Evolutionary conservation across 352 stramenopile species (phyloP).

Genomic region (Pythium dissimile): DNA sequence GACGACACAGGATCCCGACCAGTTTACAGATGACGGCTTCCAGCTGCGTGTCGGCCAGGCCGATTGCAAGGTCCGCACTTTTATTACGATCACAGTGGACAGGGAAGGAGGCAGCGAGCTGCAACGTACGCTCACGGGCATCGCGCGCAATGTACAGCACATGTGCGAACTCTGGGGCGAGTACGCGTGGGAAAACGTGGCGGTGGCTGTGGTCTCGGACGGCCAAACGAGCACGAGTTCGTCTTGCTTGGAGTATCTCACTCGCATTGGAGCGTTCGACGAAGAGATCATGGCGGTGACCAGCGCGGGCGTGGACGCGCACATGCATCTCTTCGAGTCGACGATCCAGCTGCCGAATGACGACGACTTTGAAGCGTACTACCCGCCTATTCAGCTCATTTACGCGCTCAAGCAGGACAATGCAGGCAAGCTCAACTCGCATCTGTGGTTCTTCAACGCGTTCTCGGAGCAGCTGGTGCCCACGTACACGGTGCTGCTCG

Average conservation of each 20-base stretch:
- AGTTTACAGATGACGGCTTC: slow-evolving; percentile 40
- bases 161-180: slow-evolving; percentile 41
- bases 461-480: slow-evolving; percentile 53
- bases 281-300: slow-evolving; percentile 56
- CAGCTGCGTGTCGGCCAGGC: slow-evolving; percentile 33
- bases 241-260: slow-evolving; percentile 39
- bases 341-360: slow-evolving; percentile 40
- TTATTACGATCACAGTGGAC: slow-evolving; percentile 54
- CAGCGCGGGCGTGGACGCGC: slow-evolving; percentile 35
- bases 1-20: slow-evolving; percentile 38
- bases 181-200: slow-evolving; percentile 37
- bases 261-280: slow-evolving; percentile 35
- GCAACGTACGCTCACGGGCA: slow-evolving; percentile 34
- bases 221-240: slow-evolving; percentile 38
- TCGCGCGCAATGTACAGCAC: slow-evolving; percentile 35
- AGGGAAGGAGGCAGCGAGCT: slow-evolving; percentile 45
- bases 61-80: slow-evolving; percentile 34
- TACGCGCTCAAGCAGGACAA: slow-evolving; percentile 54
- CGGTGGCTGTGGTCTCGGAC: slow-evolving; percentile 38
- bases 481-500: slow-evolving; percentile 46
- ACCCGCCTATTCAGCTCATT: slow-evolving; percentile 45
- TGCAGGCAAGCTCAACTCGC: slow-evolving; percentile 46
- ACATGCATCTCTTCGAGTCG: slow-evolving; percentile 45
- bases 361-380: slow-evolving; percentile 40
- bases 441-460: slow-evolving; percentile 58